These are phyloP conservation scores for Blastobotrys buckinghamii DNA, from an alignment of 1,139 yeast genomes.

Conservation along the genomic window DNA sequence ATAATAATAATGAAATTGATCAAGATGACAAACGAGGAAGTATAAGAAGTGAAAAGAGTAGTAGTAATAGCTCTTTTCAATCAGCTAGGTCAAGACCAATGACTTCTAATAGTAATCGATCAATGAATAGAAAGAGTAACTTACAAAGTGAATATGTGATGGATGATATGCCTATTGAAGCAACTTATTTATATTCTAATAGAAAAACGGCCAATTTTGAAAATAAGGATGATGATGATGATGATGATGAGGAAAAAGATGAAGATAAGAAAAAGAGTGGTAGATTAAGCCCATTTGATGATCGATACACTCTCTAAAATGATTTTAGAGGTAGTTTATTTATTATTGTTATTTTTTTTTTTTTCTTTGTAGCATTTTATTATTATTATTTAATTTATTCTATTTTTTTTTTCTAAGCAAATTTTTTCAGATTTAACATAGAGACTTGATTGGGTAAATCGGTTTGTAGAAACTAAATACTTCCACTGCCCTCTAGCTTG, in stretches of 20 bases:
- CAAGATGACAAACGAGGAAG: not conserved
- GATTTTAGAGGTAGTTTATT: too few species aligned
- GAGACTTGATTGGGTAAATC: too few species aligned
- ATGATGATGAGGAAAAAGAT: not conserved
- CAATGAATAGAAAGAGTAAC: constrained; percentile 4
- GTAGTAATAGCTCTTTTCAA: constrained; percentile 1
- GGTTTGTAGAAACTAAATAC: too few species aligned
- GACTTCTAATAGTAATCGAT: not conserved
- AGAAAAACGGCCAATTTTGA: not conserved
- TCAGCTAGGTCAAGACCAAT: constrained; percentile 8
- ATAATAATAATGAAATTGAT: not conserved
- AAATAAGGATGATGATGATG: constrained; percentile 8
- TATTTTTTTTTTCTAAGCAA: not conserved
- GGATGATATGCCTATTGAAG: constrained; percentile 23
- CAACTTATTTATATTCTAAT: constrained; percentile 21
- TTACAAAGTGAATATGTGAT: constrained; percentile 18
- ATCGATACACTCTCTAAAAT: constrained; percentile 14
- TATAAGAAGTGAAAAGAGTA: not conserved
- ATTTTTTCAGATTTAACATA: too few species aligned
- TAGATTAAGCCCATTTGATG: constrained; percentile 22
- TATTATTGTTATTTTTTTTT: not conserved
- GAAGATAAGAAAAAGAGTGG: constrained; percentile 11
- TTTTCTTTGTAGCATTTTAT: not conserved
- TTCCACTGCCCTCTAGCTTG: too few species aligned
- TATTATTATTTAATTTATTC: not conserved